Conservation (phyloP, 352 stramenopile genomes). For the Phytopythium ostracodes region DNA sequence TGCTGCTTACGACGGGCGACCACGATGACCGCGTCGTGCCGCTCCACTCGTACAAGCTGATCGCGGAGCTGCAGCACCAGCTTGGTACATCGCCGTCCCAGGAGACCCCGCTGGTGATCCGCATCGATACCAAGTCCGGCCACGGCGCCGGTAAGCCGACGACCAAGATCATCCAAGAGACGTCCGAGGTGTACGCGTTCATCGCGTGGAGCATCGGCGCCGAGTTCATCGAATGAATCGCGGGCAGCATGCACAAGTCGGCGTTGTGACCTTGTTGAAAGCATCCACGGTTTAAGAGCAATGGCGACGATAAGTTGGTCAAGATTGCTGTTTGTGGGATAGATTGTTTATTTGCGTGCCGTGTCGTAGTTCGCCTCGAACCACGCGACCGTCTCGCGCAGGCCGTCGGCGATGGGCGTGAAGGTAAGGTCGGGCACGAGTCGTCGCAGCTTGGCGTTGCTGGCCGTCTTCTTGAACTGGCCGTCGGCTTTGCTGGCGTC, state of each 20-base stretch:
- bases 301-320: background rate
- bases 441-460: conserved; percentile 93
- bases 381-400: conserved; percentile 47
- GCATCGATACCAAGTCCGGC: conserved; percentile 88
- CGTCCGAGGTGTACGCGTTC: conserved; percentile 82
- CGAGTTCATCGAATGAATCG: conserved; percentile 31
- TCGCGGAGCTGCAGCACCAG: conserved; percentile 81
- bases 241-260: background rate
- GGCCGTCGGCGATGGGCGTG: conserved; percentile 89
- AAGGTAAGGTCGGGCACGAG: conserved; percentile 93
- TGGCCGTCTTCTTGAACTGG: conserved; percentile 99
- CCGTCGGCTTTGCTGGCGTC: conserved; percentile 96
- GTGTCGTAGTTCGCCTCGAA: conserved; percentile 44
- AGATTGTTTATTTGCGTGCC: conserved; percentile 30
- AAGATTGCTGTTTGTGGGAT: background rate
- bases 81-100: conserved; percentile 54
- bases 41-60: conserved; percentile 90
- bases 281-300: background rate
- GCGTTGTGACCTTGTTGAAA: background rate
- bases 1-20: conserved; percentile 85
- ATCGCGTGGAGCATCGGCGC: conserved; percentile 69
- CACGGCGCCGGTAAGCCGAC: conserved; percentile 89
- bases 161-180: conserved; percentile 86
- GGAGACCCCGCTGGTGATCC: conserved; percentile 84
- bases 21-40: conserved; percentile 90